Percentiles rank a stretch among this genome's conserved stretches.
Evolutionary conservation across 257 asterid species (phyloP).

Genomic region (Lithospermum erythrorhizon): DNA sequence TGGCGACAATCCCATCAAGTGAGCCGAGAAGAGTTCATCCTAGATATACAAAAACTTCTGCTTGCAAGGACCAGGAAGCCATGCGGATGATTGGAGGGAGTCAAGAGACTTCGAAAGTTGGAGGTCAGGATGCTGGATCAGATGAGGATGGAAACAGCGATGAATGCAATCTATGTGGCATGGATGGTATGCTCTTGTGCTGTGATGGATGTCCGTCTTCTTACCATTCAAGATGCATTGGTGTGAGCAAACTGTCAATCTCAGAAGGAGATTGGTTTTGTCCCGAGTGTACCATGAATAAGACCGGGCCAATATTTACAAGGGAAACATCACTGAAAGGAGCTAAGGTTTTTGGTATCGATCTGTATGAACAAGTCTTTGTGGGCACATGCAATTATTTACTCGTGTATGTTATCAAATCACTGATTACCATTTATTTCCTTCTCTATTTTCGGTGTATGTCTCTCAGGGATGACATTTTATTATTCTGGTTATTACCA

Average conservation of each 20-base stretch:
- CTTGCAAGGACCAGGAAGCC: constrained; percentile 35
- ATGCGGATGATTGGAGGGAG: constrained; percentile 23
- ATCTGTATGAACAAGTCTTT: constrained; percentile 50
- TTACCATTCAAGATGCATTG: constrained; percentile 77
- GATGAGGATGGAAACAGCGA: constrained; percentile 66
- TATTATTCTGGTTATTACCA: neutral
- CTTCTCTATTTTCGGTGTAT: neutral
- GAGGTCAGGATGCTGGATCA: constrained; percentile 24
- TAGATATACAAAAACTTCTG: constrained; percentile 46
- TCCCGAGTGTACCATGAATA: constrained; percentile 64
- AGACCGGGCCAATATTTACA: constrained; percentile 34
- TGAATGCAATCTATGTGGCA: constrained; percentile 84
- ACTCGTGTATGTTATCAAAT: constrained; percentile 60
- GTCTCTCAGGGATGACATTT: neutral
- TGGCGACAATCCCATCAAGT: constrained; percentile 22
- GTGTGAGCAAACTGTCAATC: constrained; percentile 55
- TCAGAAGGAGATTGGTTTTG: constrained; percentile 75
- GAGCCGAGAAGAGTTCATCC: constrained; percentile 60
- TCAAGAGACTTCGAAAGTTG: constrained; percentile 24
- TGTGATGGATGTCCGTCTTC: constrained; percentile 88
- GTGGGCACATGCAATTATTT: constrained; percentile 68
- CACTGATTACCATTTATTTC: neutral
- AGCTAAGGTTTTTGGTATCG: constrained; percentile 54
- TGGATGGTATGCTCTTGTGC: constrained; percentile 77
- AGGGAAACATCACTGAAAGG: constrained; percentile 48